Base-by-base conservation (phyloP, 2,329 filamentous ascomycete genomes). In the Juglanconis juglandina region DNA sequence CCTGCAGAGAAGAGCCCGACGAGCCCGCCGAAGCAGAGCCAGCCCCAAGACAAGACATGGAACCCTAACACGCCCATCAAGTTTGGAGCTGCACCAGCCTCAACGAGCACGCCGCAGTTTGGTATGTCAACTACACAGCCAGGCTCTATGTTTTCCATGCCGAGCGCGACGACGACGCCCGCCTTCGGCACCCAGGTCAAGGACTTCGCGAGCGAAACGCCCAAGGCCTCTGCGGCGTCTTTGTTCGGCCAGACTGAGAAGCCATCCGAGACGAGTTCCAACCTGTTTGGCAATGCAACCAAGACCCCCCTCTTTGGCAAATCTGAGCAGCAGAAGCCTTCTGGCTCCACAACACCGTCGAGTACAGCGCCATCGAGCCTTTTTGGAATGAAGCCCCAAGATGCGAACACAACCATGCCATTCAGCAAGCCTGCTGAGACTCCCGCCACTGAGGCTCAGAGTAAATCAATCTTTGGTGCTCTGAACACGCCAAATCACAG, bases 21-120 rank as follows among this genome's bases (percentile, higher is more conserved):
- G 4, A 81, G 76, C 70, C 78, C 76, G 17, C 77, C 77, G 5
- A 77, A 80, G 53, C 57, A 68, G 68, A 68, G 30, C 53, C 68
- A 59, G 56, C 66, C 48, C 57, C 67, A 41, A 24, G 76, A 81
- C 65, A 76, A 81, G 51, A 81, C 78, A 0, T 82, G 80, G 80
- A 80, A 75, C 46, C 73, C 77, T 8, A 73, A 76, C 58, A 77
- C 72, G 1, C 82, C 83, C 2, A 82, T 87, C 69, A 85, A 84
- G 68, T 85, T 85, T 67, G 77, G 76, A 11, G 56, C 71, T 32
- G 56, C 71, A 17, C 59, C 70, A 10, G 68, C 72, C 35, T 57
- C 72, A 42, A 63, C 65, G 47, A 58, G 49, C n/a, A 32, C 57
- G 39, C 51, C 67, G 13, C 39, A 72, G 11, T 76, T 77, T 62